Evolutionary conservation across 306 rosid species (phyloP).

Genomic region (Rosa lucieae): DNA sequence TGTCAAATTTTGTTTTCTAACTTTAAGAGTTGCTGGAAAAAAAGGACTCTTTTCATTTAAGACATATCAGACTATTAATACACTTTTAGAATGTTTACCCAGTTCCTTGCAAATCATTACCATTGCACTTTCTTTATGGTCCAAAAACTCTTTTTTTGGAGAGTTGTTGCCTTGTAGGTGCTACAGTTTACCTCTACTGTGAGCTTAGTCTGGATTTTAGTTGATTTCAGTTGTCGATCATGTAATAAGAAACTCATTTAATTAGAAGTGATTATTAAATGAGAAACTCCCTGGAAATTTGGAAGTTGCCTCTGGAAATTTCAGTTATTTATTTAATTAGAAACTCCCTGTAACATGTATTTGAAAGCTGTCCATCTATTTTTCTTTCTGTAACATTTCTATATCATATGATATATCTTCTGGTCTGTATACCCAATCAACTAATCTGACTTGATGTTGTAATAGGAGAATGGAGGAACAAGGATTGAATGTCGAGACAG

Average conservation of each 20-base stretch:
- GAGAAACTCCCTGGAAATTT: no score
- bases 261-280: no score
- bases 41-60: neutral
- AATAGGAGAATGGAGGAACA: conserved; percentile 81
- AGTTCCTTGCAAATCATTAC: neutral
- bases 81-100: neutral
- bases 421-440: neutral
- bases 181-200: no score
- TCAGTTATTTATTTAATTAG: no score
- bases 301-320: no score
- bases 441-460: conserved; percentile 14
- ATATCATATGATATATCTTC: neutral
- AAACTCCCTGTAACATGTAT: neutral
- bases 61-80: neutral
- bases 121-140: neutral
- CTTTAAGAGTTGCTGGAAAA: neutral
- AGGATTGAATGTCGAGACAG: conserved; percentile 70
- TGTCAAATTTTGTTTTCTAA: neutral
- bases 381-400: neutral
- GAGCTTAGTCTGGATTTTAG: no score
- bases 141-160: neutral
- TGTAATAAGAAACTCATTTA: no score
- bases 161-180: neutral
- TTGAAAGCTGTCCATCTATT: neutral
- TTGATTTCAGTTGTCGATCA: no score